phyloP scores from a whole-genome alignment of 2,329 filamentous ascomycete species.

The Hypoxylon sp. region DNA sequence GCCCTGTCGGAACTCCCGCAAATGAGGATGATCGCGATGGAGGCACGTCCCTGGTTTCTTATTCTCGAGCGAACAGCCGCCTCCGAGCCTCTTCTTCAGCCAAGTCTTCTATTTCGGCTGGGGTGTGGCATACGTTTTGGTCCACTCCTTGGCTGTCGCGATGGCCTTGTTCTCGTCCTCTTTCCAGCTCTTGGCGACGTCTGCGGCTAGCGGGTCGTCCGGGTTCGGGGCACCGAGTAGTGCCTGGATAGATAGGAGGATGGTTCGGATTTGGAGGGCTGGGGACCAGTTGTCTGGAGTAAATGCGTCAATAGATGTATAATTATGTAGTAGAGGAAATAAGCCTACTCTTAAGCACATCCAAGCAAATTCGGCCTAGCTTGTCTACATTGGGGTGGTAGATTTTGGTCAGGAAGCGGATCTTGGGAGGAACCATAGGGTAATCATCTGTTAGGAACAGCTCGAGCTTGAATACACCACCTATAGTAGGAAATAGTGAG shows the following conservation, averaged over 20 bases:
- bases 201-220: constrained; percentile 97
- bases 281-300: constrained; percentile 95
- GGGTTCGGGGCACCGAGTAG: constrained; percentile 96
- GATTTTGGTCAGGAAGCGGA: constrained; percentile 98
- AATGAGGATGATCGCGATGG: background rate
- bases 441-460: constrained; percentile 99
- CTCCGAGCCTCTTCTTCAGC: constrained; percentile 39
- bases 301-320: constrained; percentile 21
- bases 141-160: constrained; percentile 93
- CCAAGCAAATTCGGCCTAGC: constrained; percentile 94
- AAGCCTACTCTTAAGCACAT: constrained; percentile 91
- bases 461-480: constrained; percentile 94
- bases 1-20: background rate
- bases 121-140: constrained; percentile 80
- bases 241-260: constrained; percentile 98
- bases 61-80: constrained; percentile 2
- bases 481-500: constrained; percentile 53
- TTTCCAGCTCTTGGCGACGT: constrained; percentile 98
- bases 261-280: constrained; percentile 96
- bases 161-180: constrained; percentile 95
- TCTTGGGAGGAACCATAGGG: constrained; percentile 98
- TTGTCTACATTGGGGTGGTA: constrained; percentile 99
- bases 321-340: background rate
- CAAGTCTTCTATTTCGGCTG: constrained; percentile 51
- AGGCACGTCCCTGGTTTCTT: background rate